Conservation (phyloP, 768 basidiomycete species). For the Sporobolomyces pararoseus region DNA sequence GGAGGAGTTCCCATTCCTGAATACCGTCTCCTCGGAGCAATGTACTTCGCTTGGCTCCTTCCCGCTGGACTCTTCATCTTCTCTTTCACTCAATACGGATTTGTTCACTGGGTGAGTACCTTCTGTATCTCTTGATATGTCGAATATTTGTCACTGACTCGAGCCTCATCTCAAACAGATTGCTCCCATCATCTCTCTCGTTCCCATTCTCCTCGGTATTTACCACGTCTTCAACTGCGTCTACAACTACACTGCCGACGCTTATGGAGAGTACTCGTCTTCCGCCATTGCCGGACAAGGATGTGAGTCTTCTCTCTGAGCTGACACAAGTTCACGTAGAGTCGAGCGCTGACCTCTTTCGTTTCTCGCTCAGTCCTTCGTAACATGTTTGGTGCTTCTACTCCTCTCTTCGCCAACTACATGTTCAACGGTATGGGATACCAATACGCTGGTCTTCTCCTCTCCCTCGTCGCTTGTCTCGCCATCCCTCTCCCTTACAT, state of each 20-base stretch:
- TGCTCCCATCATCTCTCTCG: slow-evolving; percentile 37
- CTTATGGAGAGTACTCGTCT: slow-evolving; percentile 39
- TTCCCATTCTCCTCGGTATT: slow-evolving; percentile 40
- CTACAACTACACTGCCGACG: slow-evolving; percentile 38
- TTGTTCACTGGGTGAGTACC: slow-evolving; percentile 27
- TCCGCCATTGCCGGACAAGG: slow-evolving; percentile 44
- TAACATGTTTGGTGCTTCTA: slow-evolving; percentile 33
- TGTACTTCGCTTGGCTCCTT: slow-evolving; percentile 32
- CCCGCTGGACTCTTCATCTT: slow-evolving; percentile 38
- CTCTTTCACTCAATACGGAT: slow-evolving; percentile 38
- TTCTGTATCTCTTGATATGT: too few relatives aligned
- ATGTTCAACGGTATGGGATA: slow-evolving; percentile 25
- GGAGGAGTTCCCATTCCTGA: slow-evolving; percentile 41
- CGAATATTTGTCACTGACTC: neutral
- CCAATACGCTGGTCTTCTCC: slow-evolving; percentile 29
- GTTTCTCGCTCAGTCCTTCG: slow-evolving; percentile 32
- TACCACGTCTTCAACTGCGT: slow-evolving; percentile 35
- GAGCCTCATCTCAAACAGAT: neutral
- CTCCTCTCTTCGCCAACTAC: slow-evolving; percentile 22
- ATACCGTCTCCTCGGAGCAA: slow-evolving; percentile 40
- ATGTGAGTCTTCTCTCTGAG: too few relatives aligned
- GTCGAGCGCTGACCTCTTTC: too few relatives aligned
- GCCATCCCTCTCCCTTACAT: slow-evolving; percentile 33
- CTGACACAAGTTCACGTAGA: too few relatives aligned
- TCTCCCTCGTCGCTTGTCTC: slow-evolving; percentile 33